phyloP scores from a whole-genome alignment of 108 stramenopile genomes.

The Parietichytrium sp. region DNA sequence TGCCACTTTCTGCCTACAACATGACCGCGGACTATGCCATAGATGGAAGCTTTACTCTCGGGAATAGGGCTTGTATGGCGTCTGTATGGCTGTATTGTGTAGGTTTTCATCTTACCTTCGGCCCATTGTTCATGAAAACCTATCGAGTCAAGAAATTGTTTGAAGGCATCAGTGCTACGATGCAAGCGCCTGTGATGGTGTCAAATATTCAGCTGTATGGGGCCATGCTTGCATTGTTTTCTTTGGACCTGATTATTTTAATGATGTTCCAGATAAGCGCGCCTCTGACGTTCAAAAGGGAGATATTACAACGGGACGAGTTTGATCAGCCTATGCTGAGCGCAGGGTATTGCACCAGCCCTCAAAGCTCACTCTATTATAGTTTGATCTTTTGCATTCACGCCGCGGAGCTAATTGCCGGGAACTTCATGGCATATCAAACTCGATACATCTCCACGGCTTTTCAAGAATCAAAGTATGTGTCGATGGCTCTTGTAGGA shows the following conservation, averaged over 20 bases:
- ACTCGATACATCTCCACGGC: background rate
- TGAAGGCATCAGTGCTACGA: background rate
- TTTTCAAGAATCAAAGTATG: background rate
- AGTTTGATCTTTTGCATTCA: background rate
- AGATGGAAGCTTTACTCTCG: background rate
- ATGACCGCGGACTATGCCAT: background rate
- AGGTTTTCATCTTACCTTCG: background rate
- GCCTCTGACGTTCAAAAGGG: too few species aligned
- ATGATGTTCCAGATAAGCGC: background rate
- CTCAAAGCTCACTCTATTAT: background rate
- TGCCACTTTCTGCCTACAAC: slow-evolving; percentile 6
- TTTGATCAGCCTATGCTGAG: background rate
- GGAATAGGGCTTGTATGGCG: slow-evolving; percentile 16
- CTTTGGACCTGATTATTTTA: background rate
- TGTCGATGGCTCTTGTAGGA: background rate
- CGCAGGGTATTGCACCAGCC: background rate
- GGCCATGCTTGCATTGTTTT: background rate
- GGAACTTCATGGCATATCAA: too few species aligned
- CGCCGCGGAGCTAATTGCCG: background rate
- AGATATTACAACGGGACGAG: too few species aligned
- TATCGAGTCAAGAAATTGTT: background rate
- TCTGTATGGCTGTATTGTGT: background rate
- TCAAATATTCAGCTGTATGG: background rate
- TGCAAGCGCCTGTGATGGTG: background rate
- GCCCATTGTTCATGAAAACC: background rate